Evolutionary conservation across 176 grass and related monocot species (phyloP).

Genomic region (Carex littledalei): DNA sequence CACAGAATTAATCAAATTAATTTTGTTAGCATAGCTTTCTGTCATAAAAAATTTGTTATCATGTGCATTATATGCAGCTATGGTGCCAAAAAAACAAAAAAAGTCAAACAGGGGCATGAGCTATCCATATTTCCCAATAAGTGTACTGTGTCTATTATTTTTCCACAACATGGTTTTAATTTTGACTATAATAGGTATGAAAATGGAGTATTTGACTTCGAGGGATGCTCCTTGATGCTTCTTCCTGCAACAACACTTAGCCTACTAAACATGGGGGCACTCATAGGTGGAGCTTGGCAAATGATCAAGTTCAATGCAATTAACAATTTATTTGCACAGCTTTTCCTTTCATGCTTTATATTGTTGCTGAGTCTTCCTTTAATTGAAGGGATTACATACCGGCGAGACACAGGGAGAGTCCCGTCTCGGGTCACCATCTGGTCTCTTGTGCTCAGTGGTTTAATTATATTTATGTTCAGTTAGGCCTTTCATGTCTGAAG

Average conservation of each 20-base stretch:
- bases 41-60: too few relatives aligned
- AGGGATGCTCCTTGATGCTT: slow-evolving; percentile 37
- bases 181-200: slow-evolving; percentile 19
- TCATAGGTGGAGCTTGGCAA: slow-evolving; percentile 28
- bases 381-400: slow-evolving; percentile 41
- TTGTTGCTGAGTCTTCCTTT: slow-evolving; percentile 37
- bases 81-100: neutral
- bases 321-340: slow-evolving; percentile 19
- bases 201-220: slow-evolving; percentile 44
- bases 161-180: neutral
- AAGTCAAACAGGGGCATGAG: neutral
- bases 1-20: too few relatives aligned
- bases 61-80: neutral
- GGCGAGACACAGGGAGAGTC: slow-evolving; percentile 30
- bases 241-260: slow-evolving; percentile 54
- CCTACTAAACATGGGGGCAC: slow-evolving; percentile 32
- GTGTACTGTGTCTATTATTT: neutral
- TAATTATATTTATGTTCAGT: slow-evolving; percentile 19
- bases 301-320: slow-evolving; percentile 1
- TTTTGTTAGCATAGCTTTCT: too few relatives aligned
- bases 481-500: neutral
- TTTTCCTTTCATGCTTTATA: slow-evolving; percentile 37
- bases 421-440: neutral
- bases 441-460: slow-evolving; percentile 21
- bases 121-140: neutral